These are phyloP conservation scores for Ascocoryne sarcoides DNA, from an alignment of 2,329 filamentous ascomycete species.

Conservation along the genomic window DNA sequence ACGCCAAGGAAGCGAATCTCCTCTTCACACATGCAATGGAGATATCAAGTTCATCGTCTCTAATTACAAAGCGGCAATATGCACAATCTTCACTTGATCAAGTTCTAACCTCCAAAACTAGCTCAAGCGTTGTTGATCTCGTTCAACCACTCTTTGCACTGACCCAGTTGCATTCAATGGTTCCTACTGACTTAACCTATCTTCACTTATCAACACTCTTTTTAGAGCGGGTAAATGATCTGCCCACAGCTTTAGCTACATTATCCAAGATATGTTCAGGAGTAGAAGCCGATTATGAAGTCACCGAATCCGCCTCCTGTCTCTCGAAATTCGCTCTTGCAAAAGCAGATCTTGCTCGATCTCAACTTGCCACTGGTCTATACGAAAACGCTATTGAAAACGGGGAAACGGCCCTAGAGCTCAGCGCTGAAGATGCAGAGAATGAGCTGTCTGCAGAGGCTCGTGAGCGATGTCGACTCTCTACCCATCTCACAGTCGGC, in stretches of 20 bases:
- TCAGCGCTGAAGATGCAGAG: constrained; percentile 64
- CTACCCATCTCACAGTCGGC: constrained; percentile 77
- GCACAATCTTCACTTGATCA: constrained; percentile 76
- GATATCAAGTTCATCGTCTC: constrained; percentile 69
- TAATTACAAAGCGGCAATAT: constrained; percentile 70
- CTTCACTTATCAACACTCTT: constrained; percentile 74
- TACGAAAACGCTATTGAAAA: constrained; percentile 67
- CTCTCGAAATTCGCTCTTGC: constrained; percentile 72
- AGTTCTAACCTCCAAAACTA: constrained; percentile 50
- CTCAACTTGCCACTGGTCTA: constrained; percentile 59
- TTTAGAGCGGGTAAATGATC: constrained; percentile 70
- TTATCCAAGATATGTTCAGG: constrained; percentile 58
- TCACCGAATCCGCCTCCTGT: constrained; percentile 64
- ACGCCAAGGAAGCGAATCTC: constrained; percentile 66
- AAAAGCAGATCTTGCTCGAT: constrained; percentile 80
- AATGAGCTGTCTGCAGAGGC: constrained; percentile 56
- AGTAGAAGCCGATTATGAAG: constrained; percentile 77
- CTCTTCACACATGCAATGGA: constrained; percentile 94
- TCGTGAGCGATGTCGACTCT: constrained; percentile 65
- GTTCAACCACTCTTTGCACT: constrained; percentile 86
- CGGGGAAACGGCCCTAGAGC: constrained; percentile 69
- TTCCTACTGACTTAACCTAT: constrained; percentile 61
- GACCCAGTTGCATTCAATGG: constrained; percentile 66
- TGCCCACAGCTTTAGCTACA: constrained; percentile 50
- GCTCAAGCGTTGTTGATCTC: constrained; percentile 48